Evolutionary conservation across 1,284 basidiomycete genomes (phyloP), one percentile per base, ranked within the genome.

Genomic region (Leucocoprinus gongylophorus): DNA sequence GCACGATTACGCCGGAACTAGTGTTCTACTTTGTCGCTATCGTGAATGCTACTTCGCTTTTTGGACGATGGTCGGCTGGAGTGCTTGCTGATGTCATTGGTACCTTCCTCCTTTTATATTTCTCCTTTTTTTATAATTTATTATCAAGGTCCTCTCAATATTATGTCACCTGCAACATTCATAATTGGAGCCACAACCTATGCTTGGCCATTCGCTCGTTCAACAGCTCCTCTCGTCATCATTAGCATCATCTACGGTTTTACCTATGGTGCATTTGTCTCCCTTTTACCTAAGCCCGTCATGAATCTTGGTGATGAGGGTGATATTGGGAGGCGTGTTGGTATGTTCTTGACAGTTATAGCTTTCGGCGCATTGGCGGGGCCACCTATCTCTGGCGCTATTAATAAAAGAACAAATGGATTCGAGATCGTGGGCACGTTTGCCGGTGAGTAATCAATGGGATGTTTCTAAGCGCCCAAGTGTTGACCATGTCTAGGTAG

Each of bases 281-380:
- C 78, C 1, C 66, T 84, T 12, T 58, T 83, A 18, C 61, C 73
- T 0, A 69, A 74, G n/a, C 84, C 85, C 1, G 69, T 79, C 33
- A 76, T 84, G 54, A 67, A 72, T 5, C 72, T 88, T 64, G 85
- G 86, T 0, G 71, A 72, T 0, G 69, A 73, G 2, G 69, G 67
- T 3, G 81, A 87, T 57, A 73, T 85, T 0, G 86, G 86, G 3
- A 71, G 80, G 15, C 72, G 85, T n/a, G 64, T 76, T 2, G 85
- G 85, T 5, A 79, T 87, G 72, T 76, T 77, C 48, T 68, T 83
- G 63, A 83, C 62, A 46, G 66, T 69, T 20, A 55, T 67, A 23
- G 63, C 70, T 0, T 46, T 72, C 13, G 71, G 70, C 67, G 52
- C 67, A 71, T 52, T 83, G 7, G 71, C 70, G 3, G 81, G 82